Conservation (phyloP, 1,284 basidiomycete species). For the Wolfiporia cocos region DNA sequence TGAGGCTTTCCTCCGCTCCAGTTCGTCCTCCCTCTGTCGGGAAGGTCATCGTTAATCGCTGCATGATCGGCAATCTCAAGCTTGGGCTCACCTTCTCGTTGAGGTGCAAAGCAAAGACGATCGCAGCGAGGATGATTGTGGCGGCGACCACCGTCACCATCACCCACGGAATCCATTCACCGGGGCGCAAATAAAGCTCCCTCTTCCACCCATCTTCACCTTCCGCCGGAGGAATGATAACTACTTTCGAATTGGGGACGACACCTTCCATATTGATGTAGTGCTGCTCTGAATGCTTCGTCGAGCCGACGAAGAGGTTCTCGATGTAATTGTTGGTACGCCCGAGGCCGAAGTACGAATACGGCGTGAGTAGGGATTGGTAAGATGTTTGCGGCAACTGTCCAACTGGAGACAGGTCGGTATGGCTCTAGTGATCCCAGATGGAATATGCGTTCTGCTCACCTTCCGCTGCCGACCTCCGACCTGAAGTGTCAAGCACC, state of each 20-base stretch:
- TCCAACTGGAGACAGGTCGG: slow-evolving; percentile 56
- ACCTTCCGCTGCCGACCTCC: slow-evolving; percentile 88
- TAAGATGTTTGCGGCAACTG: slow-evolving; percentile 93
- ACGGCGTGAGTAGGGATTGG: slow-evolving; percentile 85
- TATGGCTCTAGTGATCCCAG: no score
- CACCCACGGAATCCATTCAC: slow-evolving; percentile 98
- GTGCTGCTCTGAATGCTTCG: slow-evolving; percentile 64
- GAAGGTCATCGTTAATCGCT: slow-evolving; percentile 4
- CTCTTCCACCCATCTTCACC: slow-evolving; percentile 69
- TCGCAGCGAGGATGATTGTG: slow-evolving; percentile 68
- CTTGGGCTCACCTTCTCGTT: slow-evolving; percentile 74
- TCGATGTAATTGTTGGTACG: slow-evolving; percentile 99
- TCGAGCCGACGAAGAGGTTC: slow-evolving; percentile 89
- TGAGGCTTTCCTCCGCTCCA: slow-evolving; percentile 79
- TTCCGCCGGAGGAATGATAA: slow-evolving; percentile 78
- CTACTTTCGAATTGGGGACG: slow-evolving; percentile 95
- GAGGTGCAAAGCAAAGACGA: slow-evolving; percentile 85
- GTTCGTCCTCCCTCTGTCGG: slow-evolving; percentile 81
- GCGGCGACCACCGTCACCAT: slow-evolving; percentile 79
- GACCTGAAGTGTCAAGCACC: slow-evolving; percentile 89
- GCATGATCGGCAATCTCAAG: background rate
- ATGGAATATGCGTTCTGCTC: no score
- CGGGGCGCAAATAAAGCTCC: slow-evolving; percentile 89
- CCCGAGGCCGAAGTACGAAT: slow-evolving; percentile 94
- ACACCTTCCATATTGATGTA: slow-evolving; percentile 93